Evolutionary conservation across 495 filamentous ascomycete genomes (phyloP), one percentile per base, ranked within the genome.

Genomic region (Glarea lozoyensis): DNA sequence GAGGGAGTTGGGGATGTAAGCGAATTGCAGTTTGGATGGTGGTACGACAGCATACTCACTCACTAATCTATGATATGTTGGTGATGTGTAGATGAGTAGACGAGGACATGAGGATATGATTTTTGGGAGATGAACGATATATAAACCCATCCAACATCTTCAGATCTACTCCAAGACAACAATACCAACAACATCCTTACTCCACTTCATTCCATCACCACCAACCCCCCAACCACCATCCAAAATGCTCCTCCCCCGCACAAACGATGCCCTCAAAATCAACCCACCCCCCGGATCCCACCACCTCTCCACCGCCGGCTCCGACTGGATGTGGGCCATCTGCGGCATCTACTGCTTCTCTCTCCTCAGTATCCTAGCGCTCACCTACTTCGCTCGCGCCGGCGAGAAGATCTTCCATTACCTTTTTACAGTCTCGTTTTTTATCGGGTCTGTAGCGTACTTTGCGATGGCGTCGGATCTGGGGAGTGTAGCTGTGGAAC

Each of bases 391-490:
- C 1, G 65, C 70, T 38, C 55, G 58, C 11, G 43, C 52, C 13
- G 66, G 67, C 18, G 70, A 73, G 56, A 62, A 59, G 48, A 61
- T 75, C 54, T 75, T 73, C 60, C 70, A 75, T 56, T 72, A 72
- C 46, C 54, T 73, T 42, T 75, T 70, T 56, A 65, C 59, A 40
- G 57, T 73, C 36, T 62, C 66, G 30, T 58, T 59, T 40, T 61
- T 73, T 15, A 59, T 62, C 45, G 70, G 68, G 33, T 19, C 72
- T 19, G 73, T 83, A 44, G 69, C 81, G 21, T 85, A 86, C 56
- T 87, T 77, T 57, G 65, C 75, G 46, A 79, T 84, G 68, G 80
- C 69, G 25, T 76, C 79, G 2, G 74, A 84, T 54, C 64, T 87
- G 1, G 82, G 83, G 41, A 75, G 69, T 58, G 72, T 68, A 6